A percentile compares a stretch with the other conserved stretches of the same genome.
These are phyloP conservation scores for Capsella bursapastoris DNA, from an alignment of 345 rosid species.

Conservation along the genomic window DNA sequence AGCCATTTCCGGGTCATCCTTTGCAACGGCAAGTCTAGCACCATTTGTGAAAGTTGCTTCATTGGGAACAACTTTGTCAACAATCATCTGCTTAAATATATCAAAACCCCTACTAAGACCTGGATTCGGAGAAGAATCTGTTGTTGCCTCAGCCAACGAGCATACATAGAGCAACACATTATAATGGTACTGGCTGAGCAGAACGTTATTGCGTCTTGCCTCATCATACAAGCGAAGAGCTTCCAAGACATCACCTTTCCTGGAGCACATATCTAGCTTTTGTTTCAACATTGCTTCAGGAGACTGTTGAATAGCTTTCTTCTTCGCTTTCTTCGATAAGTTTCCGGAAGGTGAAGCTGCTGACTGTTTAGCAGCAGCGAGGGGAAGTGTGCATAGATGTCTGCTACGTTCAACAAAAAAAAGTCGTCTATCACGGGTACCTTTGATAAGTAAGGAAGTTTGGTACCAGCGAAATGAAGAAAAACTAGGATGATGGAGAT, in stretches of 20 bases:
- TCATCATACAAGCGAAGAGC: slow-evolving; percentile 87
- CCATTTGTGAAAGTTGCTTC: slow-evolving; percentile 89
- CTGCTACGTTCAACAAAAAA: slow-evolving; percentile 41
- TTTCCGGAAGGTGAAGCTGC: slow-evolving; percentile 26
- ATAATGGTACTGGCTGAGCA: slow-evolving; percentile 64
- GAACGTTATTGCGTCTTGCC: slow-evolving; percentile 56
- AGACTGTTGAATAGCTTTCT: slow-evolving; percentile 58
- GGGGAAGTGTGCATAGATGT: slow-evolving; percentile 48
- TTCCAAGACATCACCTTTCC: slow-evolving; percentile 60
- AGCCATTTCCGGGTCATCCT: slow-evolving; percentile 90
- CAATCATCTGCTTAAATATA: slow-evolving; percentile 76
- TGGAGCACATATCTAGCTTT: slow-evolving; percentile 76
- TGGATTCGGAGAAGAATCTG: slow-evolving; percentile 45
- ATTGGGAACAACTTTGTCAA: slow-evolving; percentile 68
- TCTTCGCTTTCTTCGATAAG: slow-evolving; percentile 54
- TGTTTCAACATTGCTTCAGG: slow-evolving; percentile 62
- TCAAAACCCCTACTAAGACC: slow-evolving; percentile 73
- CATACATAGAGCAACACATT: slow-evolving; percentile 82
- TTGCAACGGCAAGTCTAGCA: slow-evolving; percentile 77
- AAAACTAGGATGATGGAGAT: slow-evolving; percentile 18
- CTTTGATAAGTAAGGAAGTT: slow-evolving; percentile 30
- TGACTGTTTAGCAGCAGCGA: slow-evolving; percentile 50
- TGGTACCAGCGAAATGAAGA: slow-evolving; percentile 38
- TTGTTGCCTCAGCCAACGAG: slow-evolving; percentile 52
- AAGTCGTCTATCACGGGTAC: slow-evolving; percentile 35